Percentiles rank a stretch among this genome's conserved stretches.
These are phyloP conservation scores for Hirschioporus abietinus DNA, from an alignment of 768 basidiomycete genomes.

Conservation along the genomic window DNA sequence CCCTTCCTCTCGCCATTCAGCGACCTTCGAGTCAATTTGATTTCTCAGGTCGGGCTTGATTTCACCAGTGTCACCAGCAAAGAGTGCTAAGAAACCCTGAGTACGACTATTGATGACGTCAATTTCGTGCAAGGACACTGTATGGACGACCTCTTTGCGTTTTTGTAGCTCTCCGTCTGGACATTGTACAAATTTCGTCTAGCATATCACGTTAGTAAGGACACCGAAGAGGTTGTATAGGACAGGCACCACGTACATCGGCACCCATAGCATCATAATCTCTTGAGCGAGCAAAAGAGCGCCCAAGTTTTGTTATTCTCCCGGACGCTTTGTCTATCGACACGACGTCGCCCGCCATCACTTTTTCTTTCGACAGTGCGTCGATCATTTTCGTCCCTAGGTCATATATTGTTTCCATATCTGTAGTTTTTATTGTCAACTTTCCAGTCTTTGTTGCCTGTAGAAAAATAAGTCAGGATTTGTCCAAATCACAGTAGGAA, in stretches of 20 bases:
- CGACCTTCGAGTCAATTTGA: conserved; percentile 95
- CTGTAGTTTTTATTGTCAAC: conserved; percentile 94
- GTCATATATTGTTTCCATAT: conserved; percentile 99
- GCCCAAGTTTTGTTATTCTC: conserved; percentile 91
- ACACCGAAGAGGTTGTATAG: conserved; percentile 1
- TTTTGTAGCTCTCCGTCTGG: conserved; percentile 98
- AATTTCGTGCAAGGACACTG: conserved; percentile 96
- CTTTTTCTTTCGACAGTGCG: conserved; percentile 93
- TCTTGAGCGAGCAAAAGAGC: conserved; percentile 93
- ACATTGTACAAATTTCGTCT: conserved; percentile 98
- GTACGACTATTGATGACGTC: conserved; percentile 99
- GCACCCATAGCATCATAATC: conserved; percentile 99
- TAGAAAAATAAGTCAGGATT: background rate
- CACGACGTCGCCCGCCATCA: conserved; percentile 90
- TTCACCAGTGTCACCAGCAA: conserved; percentile 95
- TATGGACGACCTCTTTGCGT: conserved; percentile 95
- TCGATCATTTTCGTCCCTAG: conserved; percentile 99
- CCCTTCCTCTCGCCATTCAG: conserved; percentile 97
- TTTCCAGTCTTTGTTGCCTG: conserved; percentile 98
- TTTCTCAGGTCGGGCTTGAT: conserved; percentile 95
- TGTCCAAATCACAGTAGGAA: background rate
- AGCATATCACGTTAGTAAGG: conserved; percentile 4
- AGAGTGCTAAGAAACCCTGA: conserved; percentile 95
- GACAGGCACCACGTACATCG: conserved; percentile 57
- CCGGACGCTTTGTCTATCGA: conserved; percentile 97